Percentiles rank a stretch among this genome's conserved stretches.
Evolutionary conservation across 371 early-diverging fungal species (phyloP).

Genomic region (Mucor plumbeus): DNA sequence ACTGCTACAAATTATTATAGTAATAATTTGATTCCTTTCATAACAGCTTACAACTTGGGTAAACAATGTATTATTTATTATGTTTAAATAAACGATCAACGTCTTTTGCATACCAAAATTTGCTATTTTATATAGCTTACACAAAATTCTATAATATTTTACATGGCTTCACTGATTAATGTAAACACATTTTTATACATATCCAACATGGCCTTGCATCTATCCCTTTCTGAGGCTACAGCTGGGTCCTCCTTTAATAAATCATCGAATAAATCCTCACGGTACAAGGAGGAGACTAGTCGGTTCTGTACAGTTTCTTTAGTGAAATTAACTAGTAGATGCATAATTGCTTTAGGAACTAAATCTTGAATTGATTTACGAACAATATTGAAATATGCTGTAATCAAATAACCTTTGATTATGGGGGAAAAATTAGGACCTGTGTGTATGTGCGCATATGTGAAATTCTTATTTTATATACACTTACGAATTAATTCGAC

Average conservation of each 20-base stretch:
- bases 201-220: slow-evolving; percentile 79
- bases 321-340: slow-evolving; percentile 78
- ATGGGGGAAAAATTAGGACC: neutral
- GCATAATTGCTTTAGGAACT: slow-evolving; percentile 95
- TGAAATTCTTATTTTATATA: neutral
- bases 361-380: slow-evolving; percentile 86
- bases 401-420: slow-evolving; percentile 66
- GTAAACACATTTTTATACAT: slow-evolving; percentile 81
- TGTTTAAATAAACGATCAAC: neutral
- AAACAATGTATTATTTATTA: too few relatives aligned
- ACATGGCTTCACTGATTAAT: slow-evolving; percentile 76
- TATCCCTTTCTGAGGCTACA: slow-evolving; percentile 75
- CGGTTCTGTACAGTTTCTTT: slow-evolving; percentile 82
- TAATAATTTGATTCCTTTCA: too few relatives aligned
- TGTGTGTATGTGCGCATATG: neutral
- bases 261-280: slow-evolving; percentile 72
- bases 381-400: slow-evolving; percentile 86
- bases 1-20: too few relatives aligned
- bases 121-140: neutral
- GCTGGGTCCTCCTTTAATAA: slow-evolving; percentile 81
- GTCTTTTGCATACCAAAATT: neutral
- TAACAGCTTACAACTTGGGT: too few relatives aligned
- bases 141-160: slow-evolving; percentile 16
- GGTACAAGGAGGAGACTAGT: slow-evolving; percentile 84
- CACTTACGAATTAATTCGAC: slow-evolving; percentile 79